These are phyloP conservation scores for Sporobolomyces phaffii DNA, from an alignment of 768 basidiomycete species.

Conservation along the genomic window DNA sequence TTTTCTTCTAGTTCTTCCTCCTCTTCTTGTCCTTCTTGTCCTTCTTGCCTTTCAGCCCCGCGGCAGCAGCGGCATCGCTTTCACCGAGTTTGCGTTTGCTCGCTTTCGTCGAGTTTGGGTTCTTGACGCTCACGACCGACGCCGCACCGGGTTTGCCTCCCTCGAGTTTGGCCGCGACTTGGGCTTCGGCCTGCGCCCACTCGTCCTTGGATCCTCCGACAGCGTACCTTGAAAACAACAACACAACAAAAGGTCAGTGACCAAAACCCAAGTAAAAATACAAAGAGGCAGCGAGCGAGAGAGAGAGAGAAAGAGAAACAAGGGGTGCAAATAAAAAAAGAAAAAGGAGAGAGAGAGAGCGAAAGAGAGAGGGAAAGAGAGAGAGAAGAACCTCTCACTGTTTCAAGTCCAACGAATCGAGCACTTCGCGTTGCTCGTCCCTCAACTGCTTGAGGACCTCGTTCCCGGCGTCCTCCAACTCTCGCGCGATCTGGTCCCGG, in stretches of 20 bases:
- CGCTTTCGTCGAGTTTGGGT: conserved; percentile 33
- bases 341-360: too few relatives aligned
- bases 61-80: conserved; percentile 6
- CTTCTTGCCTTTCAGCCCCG: conserved; percentile 36
- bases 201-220: conserved; percentile 35
- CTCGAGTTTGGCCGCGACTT: conserved; percentile 27
- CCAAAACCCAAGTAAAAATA: too few relatives aligned
- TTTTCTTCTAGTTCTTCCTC: conserved; percentile 11
- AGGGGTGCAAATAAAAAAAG: too few relatives aligned
- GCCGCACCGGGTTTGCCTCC: conserved; percentile 1
- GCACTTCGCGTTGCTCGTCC: conserved; percentile 70
- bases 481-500: conserved; percentile 54
- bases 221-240: too few relatives aligned
- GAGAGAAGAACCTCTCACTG: too few relatives aligned
- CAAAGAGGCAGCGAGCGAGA: too few relatives aligned
- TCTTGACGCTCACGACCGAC: conserved; percentile 39
- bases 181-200: conserved; percentile 37
- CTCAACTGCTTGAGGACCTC: conserved; percentile 53
- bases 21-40: conserved; percentile 38
- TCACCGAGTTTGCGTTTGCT: conserved; percentile 32
- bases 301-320: conserved; percentile 22
- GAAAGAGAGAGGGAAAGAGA: too few relatives aligned
- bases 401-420: conserved; percentile 76
- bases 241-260: too few relatives aligned
- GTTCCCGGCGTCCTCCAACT: conserved; percentile 70